Evolutionary conservation across 2,329 filamentous ascomycete species (phyloP).

Genomic region (Aspergillus oerlinghausenensis): DNA sequence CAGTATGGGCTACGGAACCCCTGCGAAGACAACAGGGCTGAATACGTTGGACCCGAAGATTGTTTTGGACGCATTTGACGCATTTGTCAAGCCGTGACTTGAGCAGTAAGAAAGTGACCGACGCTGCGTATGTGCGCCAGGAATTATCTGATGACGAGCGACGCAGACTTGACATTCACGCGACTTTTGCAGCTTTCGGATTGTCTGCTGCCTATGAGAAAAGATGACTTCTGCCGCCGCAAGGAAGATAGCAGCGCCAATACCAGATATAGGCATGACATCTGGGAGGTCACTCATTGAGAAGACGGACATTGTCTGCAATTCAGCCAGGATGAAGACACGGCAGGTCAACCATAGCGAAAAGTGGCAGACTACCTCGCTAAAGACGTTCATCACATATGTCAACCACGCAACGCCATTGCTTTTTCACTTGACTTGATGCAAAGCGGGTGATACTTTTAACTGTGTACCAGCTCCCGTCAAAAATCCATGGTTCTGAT

Average conservation of each 20-base stretch:
- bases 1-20: too few relatives aligned
- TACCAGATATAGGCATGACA: slow-evolving; percentile 23
- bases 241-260: too few relatives aligned
- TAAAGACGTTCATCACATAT: not conserved
- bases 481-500: slow-evolving; percentile 24
- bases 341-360: not conserved
- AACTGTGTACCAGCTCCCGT: not conserved
- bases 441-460: not conserved
- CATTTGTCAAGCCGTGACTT: too few relatives aligned
- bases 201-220: too few relatives aligned
- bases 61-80: too few relatives aligned
- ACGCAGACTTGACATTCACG: slow-evolving; percentile 54
- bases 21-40: too few relatives aligned
- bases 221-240: too few relatives aligned
- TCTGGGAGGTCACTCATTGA: slow-evolving; percentile 17
- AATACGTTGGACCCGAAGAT: too few relatives aligned
- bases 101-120: slow-evolving; percentile 12
- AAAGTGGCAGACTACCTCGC: not conserved
- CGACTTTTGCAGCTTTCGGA: slow-evolving; percentile 55
- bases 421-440: not conserved
- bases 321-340: slow-evolving; percentile 17
- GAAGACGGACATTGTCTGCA: slow-evolving; percentile 9
- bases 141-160: slow-evolving; percentile 50
- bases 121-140: slow-evolving; percentile 2
- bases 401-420: not conserved